Evolutionary conservation across 2,329 filamentous ascomycete genomes (phyloP), one percentile per base, ranked within the genome.

Genomic region (Hyphodiscus sp.): DNA sequence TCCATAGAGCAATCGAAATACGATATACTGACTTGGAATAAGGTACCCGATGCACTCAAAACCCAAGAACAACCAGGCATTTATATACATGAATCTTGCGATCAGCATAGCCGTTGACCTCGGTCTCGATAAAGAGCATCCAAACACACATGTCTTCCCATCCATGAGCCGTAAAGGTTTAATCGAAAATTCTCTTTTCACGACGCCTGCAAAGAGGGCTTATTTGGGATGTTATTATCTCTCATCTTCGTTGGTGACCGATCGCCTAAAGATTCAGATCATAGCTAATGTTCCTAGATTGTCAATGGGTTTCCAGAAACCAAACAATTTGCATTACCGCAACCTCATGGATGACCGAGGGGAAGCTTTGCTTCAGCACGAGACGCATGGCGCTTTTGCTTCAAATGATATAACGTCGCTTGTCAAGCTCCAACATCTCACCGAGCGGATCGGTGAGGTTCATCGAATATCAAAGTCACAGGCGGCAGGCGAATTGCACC

Each of bases 91-190:
- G 52, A 65, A 64, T 43, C 49, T 70, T 1, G 65, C 68, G 3
- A 67, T 66, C 18, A 67, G 64, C 41, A 55, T 71, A 43, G 61
- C 63, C 1, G 56, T 58, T 1, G 69, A 70, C 38, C 58, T 71
- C 13, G 65, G 64, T 13, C 59, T 67, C 20, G 61, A 67, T 44
- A 51, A 54, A 52, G 58, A 61, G 51, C 50, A 42, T 29, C 65
- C 58, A 1, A 63, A 57, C 33, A 41, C n/a, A 29, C 56, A 45
- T 45, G 58, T 42, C 43, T 63, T 58, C 51, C 61, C 33, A 45
- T 53, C 52, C 16, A 55, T 62, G 30, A 50, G 52, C n/a, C 56
- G 49, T 5, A 46, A 54, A 4, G 61, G 61, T 18, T 58, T 66
- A 7, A 45, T 59, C 1, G 52, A 61, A 2, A 53, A 54, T 11